Percentiles rank a stretch among this genome's conserved stretches.
Evolutionary conservation across 768 basidiomycete genomes (phyloP).

Genomic region (Pleurotus djamor): DNA sequence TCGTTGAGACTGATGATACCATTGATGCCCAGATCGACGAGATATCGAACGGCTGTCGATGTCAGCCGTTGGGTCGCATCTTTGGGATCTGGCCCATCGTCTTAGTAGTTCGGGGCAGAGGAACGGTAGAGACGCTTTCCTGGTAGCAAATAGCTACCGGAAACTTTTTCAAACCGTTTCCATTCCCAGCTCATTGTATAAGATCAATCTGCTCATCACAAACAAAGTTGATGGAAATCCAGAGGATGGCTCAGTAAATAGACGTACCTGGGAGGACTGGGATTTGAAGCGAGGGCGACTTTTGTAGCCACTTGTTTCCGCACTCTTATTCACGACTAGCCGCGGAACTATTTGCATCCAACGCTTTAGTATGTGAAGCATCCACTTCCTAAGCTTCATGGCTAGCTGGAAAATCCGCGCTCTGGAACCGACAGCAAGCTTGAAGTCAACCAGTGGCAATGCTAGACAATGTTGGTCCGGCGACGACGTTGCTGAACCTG

Average conservation of each 20-base stretch:
- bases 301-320: too few relatives aligned
- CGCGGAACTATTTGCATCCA: too few relatives aligned
- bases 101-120: slow-evolving; percentile 19
- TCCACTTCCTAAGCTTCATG: too few relatives aligned
- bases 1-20: slow-evolving; percentile 20
- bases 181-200: slow-evolving; percentile 9
- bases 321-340: too few relatives aligned
- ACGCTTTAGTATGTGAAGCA: too few relatives aligned
- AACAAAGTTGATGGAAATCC: background rate
- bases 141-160: slow-evolving; percentile 1
- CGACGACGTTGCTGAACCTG: too few relatives aligned
- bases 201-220: background rate
- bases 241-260: background rate
- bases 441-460: too few relatives aligned
- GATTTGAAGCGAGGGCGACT: too few relatives aligned
- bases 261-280: too few relatives aligned
- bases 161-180: slow-evolving; percentile 14
- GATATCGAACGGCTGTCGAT: slow-evolving; percentile 9
- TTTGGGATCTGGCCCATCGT: background rate
- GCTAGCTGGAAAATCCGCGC: too few relatives aligned
- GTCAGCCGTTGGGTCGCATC: slow-evolving; percentile 14
- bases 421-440: too few relatives aligned
- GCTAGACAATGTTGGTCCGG: too few relatives aligned
- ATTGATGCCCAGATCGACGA: slow-evolving; percentile 13
- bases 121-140: slow-evolving; percentile 17